These are phyloP conservation scores for Trichoderma sp. DNA, from an alignment of 2,329 filamentous ascomycete species.

Conservation along the genomic window DNA sequence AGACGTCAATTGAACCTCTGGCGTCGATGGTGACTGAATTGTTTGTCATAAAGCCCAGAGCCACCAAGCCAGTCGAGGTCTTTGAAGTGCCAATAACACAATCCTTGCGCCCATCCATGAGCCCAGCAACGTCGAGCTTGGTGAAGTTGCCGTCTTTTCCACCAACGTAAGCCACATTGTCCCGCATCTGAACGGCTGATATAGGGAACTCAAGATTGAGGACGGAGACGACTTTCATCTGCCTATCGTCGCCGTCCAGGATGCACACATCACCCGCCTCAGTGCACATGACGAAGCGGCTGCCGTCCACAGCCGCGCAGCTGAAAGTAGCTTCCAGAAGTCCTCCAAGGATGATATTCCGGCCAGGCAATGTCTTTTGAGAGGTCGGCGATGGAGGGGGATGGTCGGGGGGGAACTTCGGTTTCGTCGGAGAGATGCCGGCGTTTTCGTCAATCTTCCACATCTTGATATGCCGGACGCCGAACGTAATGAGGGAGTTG, in stretches of 20 bases:
- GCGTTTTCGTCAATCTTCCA: slow-evolving; percentile 78
- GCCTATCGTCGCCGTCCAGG: slow-evolving; percentile 73
- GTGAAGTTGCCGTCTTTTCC: slow-evolving; percentile 65
- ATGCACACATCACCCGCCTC: slow-evolving; percentile 89
- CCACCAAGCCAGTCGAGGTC: slow-evolving; percentile 55
- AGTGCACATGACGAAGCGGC: slow-evolving; percentile 79
- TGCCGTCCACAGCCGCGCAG: slow-evolving; percentile 72
- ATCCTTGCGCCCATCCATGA: slow-evolving; percentile 47
- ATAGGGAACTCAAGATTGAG: slow-evolving; percentile 68
- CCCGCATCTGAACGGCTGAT: slow-evolving; percentile 65
- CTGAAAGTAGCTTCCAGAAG: slow-evolving; percentile 85
- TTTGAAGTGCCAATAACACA: slow-evolving; percentile 46
- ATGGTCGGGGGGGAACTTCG: slow-evolving; percentile 54
- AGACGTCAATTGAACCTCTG: slow-evolving; percentile 73
- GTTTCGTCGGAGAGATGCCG: slow-evolving; percentile 64
- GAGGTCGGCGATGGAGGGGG: slow-evolving; percentile 38
- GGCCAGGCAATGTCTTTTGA: slow-evolving; percentile 72
- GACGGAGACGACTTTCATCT: slow-evolving; percentile 69
- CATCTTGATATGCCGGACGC: slow-evolving; percentile 88
- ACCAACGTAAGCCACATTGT: slow-evolving; percentile 65
- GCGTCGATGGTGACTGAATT: slow-evolving; percentile 76
- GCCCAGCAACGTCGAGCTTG: slow-evolving; percentile 53
- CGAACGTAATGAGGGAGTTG: slow-evolving; percentile 78
- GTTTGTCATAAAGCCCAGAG: slow-evolving; percentile 68
- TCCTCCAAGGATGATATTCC: slow-evolving; percentile 82